Percentiles rank a stretch among this genome's conserved stretches.
These are phyloP conservation scores for Arthrinium puccinioides DNA, from an alignment of 2,329 filamentous ascomycete species.

Conservation along the genomic window DNA sequence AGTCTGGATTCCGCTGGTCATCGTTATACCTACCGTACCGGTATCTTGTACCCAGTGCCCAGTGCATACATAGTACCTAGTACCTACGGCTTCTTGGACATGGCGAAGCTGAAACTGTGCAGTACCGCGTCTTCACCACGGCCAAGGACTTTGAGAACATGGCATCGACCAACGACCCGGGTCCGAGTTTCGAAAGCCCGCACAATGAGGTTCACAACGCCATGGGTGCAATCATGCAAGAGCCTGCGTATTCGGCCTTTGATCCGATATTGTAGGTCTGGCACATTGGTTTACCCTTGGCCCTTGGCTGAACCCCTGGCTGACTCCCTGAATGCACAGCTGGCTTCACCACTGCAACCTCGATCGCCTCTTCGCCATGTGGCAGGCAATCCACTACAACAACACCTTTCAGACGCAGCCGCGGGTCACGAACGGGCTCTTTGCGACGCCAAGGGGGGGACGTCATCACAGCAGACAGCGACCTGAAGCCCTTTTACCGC, in stretches of 20 bases:
- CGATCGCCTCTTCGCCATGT: slow-evolving; percentile 50
- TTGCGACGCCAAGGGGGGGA: slow-evolving; percentile 31
- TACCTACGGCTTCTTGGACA: too few relatives aligned
- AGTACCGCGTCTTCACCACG: slow-evolving; percentile 36
- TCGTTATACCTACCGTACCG: not conserved
- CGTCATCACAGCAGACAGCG: slow-evolving; percentile 34
- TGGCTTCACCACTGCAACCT: slow-evolving; percentile 50
- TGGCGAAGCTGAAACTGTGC: not conserved
- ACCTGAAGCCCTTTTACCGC: slow-evolving; percentile 43
- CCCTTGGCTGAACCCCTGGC: not conserved
- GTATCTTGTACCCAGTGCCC: too few relatives aligned
- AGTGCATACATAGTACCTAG: too few relatives aligned
- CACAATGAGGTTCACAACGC: slow-evolving; percentile 35
- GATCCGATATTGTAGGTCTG: slow-evolving; percentile 38
- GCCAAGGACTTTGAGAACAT: slow-evolving; percentile 30
- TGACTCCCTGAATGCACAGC: too few relatives aligned
- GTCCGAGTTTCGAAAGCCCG: slow-evolving; percentile 34
- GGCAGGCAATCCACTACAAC: slow-evolving; percentile 31
- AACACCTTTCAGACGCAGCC: slow-evolving; percentile 19
- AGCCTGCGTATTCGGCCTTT: slow-evolving; percentile 33
- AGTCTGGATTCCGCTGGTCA: slow-evolving; percentile 9
- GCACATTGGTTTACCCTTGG: too few relatives aligned
- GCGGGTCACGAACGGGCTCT: slow-evolving; percentile 25
- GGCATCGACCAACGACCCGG: slow-evolving; percentile 27
- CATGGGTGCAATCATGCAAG: slow-evolving; percentile 24